Evolutionary conservation across 768 basidiomycete genomes (phyloP).

Genomic region (Tylopilus vinaceipallidus): DNA sequence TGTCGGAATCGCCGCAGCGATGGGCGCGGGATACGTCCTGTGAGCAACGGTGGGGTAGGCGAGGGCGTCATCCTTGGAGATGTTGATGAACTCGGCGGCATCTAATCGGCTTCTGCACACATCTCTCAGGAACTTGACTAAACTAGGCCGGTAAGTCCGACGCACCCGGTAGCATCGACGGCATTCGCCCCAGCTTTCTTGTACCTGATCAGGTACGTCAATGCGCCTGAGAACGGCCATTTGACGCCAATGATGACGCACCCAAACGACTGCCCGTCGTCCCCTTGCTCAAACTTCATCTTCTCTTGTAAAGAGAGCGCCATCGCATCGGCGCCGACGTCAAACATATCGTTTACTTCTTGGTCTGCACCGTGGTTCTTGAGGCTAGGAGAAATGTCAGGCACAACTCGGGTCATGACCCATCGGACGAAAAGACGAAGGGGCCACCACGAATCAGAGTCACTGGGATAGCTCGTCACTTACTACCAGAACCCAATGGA

Average conservation of each 20-base stretch:
- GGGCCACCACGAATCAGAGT: not conserved
- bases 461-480: constrained; percentile 20
- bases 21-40: constrained; percentile 55
- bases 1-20: constrained; percentile 47
- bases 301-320: constrained; percentile 41
- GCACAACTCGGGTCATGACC: not conserved
- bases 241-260: not conserved
- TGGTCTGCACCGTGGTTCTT: constrained; percentile 43
- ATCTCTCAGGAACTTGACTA: too few species aligned
- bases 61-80: constrained; percentile 67
- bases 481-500: constrained; percentile 55
- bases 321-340: constrained; percentile 42
- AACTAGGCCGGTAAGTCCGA: too few species aligned
- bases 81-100: constrained; percentile 61
- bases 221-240: too few species aligned
- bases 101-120: constrained; percentile 34
- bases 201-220: too few species aligned
- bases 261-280: constrained; percentile 41
- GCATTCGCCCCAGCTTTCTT: not conserved
- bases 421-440: not conserved
- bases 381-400: constrained; percentile 28
- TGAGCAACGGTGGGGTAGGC: constrained; percentile 53
- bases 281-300: constrained; percentile 42
- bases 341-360: constrained; percentile 40
- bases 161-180: constrained; percentile 34